phyloP scores from a whole-genome alignment of 768 basidiomycete species.

The Lactarius pseudohatsudake region DNA sequence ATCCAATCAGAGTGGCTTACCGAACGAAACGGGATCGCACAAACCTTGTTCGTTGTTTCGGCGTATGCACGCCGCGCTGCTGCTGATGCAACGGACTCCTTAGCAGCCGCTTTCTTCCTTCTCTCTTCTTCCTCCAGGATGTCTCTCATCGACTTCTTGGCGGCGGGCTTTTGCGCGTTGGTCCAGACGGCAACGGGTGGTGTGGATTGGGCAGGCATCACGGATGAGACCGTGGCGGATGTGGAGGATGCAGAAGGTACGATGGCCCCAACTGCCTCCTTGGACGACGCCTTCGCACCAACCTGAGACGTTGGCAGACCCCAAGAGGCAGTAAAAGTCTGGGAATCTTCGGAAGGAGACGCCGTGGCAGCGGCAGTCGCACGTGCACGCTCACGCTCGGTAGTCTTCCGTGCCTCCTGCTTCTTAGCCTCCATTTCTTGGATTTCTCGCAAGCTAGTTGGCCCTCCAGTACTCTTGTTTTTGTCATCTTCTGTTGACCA shows the following conservation, averaged over 20 bases:
- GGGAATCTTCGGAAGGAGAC: slow-evolving; percentile 53
- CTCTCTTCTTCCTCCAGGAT: slow-evolving; percentile 97
- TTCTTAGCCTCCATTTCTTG: slow-evolving; percentile 90
- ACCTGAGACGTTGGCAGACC: slow-evolving; percentile 83
- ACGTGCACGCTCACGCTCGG: slow-evolving; percentile 70
- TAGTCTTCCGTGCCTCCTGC: slow-evolving; percentile 70
- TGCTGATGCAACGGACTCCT: slow-evolving; percentile 46
- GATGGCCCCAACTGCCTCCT: slow-evolving; percentile 39
- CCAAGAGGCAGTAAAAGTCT: slow-evolving; percentile 74
- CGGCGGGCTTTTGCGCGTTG: slow-evolving; percentile 50
- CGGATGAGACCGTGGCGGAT: slow-evolving; percentile 33
- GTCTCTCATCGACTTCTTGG: slow-evolving; percentile 96
- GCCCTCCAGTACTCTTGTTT: slow-evolving; percentile 49
- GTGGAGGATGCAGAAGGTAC: slow-evolving; percentile 48
- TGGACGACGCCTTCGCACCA: slow-evolving; percentile 38
- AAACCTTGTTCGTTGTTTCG: slow-evolving; percentile 74
- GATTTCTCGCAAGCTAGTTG: slow-evolving; percentile 85
- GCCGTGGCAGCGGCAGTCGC: slow-evolving; percentile 47
- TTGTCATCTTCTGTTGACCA: slow-evolving; percentile 73
- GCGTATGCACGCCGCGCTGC: slow-evolving; percentile 73
- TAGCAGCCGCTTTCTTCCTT: slow-evolving; percentile 63
- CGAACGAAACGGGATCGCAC: slow-evolving; percentile 18
- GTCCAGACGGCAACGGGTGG: slow-evolving; percentile 69
- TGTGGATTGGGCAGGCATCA: slow-evolving; percentile 30
- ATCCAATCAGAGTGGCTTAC: slow-evolving; percentile 7